Base-by-base conservation (phyloP, 2,329 filamentous ascomycete genomes). In the Harringtonia lauricola region DNA sequence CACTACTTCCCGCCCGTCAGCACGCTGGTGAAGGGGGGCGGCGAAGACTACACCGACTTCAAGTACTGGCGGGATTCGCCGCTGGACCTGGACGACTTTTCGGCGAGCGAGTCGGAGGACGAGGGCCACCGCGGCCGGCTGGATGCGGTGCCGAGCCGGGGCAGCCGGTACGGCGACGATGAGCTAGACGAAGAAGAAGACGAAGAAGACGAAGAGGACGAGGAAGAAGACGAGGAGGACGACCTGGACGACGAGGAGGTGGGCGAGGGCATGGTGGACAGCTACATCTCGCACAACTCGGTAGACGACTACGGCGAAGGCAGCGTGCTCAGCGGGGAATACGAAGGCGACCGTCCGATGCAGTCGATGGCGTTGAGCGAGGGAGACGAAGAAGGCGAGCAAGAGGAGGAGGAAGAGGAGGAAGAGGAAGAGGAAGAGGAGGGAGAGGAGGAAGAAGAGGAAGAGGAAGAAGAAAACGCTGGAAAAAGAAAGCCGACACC, bases 1-100 rank as follows among this genome's bases (percentile, higher is more conserved):
- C 92, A 98, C 62, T 96, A 95, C 67, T 98, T 98, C 62, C 92
- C 92, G 8, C 87, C 94, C 2, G 82, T 94, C 13, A 86, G 82
- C 50, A 81, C 89, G 22, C 71, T 98, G 26, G 81, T 95, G 17
- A 87, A 85, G 55, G 84, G 85, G 36, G 90, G 89, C 18, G 90
- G 89, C 13, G 92, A 96, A 59, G 84, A 94, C 45, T 98, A 86
- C 57, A 98, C 92, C 0, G 92, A 98, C 59, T 98, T 98, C 64
- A 90, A 81, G 45, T 98, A 94, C 65, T 98, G 92, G 92, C 76
- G 94, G 49, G 84, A 94, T 49, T 73, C 74, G 39, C 86, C 88
- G 3, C 72, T 90, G 15, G 87, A 94, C 41, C 65, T 95, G 22
- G 85, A 88, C 35, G 86, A 95, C 43, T 96, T 96, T 54, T 88